Evolutionary conservation across 2,329 filamentous ascomycete genomes (phyloP).

Genomic region (Aspergillus sp.): DNA sequence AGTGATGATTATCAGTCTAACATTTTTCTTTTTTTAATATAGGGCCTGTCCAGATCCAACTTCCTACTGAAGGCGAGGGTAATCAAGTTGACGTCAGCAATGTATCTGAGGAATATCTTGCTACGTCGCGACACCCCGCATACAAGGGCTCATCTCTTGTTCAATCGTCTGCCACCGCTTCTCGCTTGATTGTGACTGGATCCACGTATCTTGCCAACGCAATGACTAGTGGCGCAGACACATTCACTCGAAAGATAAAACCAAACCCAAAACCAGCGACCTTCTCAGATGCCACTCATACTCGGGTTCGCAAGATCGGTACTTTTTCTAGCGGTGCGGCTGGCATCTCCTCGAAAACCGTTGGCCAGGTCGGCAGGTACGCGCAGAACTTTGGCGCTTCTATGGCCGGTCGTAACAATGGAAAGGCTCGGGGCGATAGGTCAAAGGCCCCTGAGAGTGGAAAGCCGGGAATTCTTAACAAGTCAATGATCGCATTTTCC

Average conservation of each 20-base stretch:
- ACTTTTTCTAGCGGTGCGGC: constrained; percentile 79
- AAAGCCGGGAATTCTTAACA: constrained; percentile 92
- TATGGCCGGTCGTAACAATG: constrained; percentile 61
- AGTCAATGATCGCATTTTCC: constrained; percentile 92
- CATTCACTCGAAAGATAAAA: constrained; percentile 76
- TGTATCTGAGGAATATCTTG: constrained; percentile 62
- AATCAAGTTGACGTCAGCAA: constrained; percentile 50
- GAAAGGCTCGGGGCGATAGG: constrained; percentile 63
- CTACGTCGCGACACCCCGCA: constrained; percentile 80
- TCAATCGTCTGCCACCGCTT: constrained; percentile 81
- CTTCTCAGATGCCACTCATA: constrained; percentile 82
- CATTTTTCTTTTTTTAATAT: constrained; percentile 8
- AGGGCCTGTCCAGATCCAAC: constrained; percentile 51
- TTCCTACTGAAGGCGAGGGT: constrained; percentile 47
- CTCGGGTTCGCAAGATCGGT: constrained; percentile 83
- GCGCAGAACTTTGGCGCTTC: constrained; percentile 88
- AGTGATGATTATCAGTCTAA: not conserved
- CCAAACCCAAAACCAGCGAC: constrained; percentile 78
- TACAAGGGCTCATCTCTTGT: constrained; percentile 87
- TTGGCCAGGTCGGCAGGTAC: constrained; percentile 77
- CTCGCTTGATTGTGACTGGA: constrained; percentile 86
- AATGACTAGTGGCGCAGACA: constrained; percentile 74
- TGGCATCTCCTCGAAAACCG: constrained; percentile 77
- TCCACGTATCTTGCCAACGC: constrained; percentile 77
- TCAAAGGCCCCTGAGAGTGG: constrained; percentile 67